Evolutionary conservation across 2,329 filamentous ascomycete genomes (phyloP), one percentile per base, ranked within the genome.

Genomic region (Venturia effusa): DNA sequence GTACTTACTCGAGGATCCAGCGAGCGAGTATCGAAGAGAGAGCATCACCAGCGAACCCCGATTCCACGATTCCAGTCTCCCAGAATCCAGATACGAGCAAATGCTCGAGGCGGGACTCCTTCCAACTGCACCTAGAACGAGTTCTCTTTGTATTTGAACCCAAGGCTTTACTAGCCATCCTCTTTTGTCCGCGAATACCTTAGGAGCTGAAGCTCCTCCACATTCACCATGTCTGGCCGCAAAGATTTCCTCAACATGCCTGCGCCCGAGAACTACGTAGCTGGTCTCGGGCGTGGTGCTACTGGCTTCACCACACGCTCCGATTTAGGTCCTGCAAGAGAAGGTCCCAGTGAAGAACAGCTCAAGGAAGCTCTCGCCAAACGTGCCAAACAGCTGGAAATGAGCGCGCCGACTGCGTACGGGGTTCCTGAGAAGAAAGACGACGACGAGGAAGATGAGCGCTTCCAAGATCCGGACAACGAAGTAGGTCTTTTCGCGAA

Each of bases 251-350:
- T 97, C 66, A 92, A 84, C 77, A 92, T 96, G 76, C 87, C 88
- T 62, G 81, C 81, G 70, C 81, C 81, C 55, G 81, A 82, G 70
- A 83, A 83, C 74, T 83, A 83, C 69, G 93, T 99, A 67, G 94
- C 94, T 68, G 94, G 94, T 84, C 87, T 99, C 67, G 94, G 94
- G 77, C 89, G 95, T 82, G 94, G 94, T 78, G 95, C 95, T 27
- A 99, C 94, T 8, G 94, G 95, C 66, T 99, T 99, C 79, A 97
- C 94, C 19, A 99, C 94, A 48, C 87, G 95, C 71, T 97, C 93
- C 64, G 94, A 99, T 83, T 82, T 99, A 65, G 94, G 95, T 65
- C 94, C 95, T 61, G 93, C 93, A 65, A 85, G 93, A 71, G 93
- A 97, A 79, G 94, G 94, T 19, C 94, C 94, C 60, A 96, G 90